Conservation (phyloP, 2,329 filamentous ascomycete species). For the Ascochyta pisi region DNA sequence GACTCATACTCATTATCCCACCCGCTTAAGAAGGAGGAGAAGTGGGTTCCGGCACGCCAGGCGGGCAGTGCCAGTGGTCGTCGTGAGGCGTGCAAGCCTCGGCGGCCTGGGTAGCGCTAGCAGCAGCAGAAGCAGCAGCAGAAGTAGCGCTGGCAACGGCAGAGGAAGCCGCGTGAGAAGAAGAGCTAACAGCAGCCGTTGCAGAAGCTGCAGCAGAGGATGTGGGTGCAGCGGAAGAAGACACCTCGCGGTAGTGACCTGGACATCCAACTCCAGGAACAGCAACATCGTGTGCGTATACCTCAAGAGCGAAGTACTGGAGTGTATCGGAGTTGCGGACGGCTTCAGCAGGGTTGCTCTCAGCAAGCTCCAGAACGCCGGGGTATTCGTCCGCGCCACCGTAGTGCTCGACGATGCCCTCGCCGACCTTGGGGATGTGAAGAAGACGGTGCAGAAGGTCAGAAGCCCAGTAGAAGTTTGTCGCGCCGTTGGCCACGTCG, state of each 20-base stretch:
- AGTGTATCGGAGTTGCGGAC: slow-evolving; percentile 67
- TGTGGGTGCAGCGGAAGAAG: slow-evolving; percentile 5
- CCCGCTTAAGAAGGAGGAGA: slow-evolving; percentile 24
- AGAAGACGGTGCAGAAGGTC: slow-evolving; percentile 72
- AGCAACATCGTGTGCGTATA: slow-evolving; percentile 70
- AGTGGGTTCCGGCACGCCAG: slow-evolving; percentile 29
- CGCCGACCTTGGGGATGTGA: slow-evolving; percentile 67
- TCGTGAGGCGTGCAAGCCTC: slow-evolving; percentile 31
- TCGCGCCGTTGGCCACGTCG: slow-evolving; percentile 62
- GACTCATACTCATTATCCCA: not conserved
- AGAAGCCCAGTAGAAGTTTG: slow-evolving; percentile 69
- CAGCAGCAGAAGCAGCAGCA: slow-evolving; percentile 12
- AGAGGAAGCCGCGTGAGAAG: slow-evolving; percentile 10
- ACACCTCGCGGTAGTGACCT: slow-evolving; percentile 48
- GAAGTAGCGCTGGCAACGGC: slow-evolving; percentile 11
- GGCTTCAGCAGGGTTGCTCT: slow-evolving; percentile 57
- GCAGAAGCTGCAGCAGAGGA: slow-evolving; percentile 11
- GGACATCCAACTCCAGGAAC: slow-evolving; percentile 68
- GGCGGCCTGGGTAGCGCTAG: slow-evolving; percentile 5
- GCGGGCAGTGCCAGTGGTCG: slow-evolving; percentile 35
- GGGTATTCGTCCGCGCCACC: slow-evolving; percentile 65
- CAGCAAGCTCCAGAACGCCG: slow-evolving; percentile 61
- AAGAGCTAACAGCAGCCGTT: slow-evolving; percentile 4
- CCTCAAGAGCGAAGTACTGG: slow-evolving; percentile 73
- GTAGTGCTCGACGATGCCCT: slow-evolving; percentile 67